Evolutionary conservation across 1,284 basidiomycete species (phyloP), one percentile per base, ranked within the genome.

Genomic region (Heliocybe sulcata): DNA sequence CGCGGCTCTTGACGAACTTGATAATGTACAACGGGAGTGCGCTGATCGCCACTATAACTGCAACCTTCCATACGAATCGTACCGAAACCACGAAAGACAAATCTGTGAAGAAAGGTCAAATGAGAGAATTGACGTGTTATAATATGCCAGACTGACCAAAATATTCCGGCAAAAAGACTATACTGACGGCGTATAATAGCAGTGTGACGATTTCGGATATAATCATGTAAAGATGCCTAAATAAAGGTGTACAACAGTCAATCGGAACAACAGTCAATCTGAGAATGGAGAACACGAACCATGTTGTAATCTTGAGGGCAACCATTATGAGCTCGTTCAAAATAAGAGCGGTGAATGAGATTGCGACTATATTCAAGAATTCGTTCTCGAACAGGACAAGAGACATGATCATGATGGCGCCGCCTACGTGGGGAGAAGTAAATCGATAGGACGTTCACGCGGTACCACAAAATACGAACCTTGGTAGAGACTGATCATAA

Each of bases 281-380:
- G 55, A 31, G 33, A 35, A 53, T 55, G 16, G 45, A 55, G 23
- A 35, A 49, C 26, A 67, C 79, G 58, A 63, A 91, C 96, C 95
- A 99, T 58, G 92, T 98, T 0, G 95, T 98, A 59, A 98, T 95
- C 71, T 98, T 94, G 59, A 98, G 70, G 0, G 94, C 94, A 42
- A 99, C 97, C 97, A 99, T 99, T 72, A 99, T 94, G 52, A 99
- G 81, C 68, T 99, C 97, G 70, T 99, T 99, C 35, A 99, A 73
- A 57, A 99, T 86, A 51, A 99, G 77, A 0, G 97, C 93, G 0
- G 95, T 98, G 71, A 98, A 99, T 0, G 95, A 98, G 61, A 99
- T 99, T 19, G 93, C 87, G 47, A 99, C 96, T 60, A 99, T 98
- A 69, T 99, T 97, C 60, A 99, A 71, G 70, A 99, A 98, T 66